Base-by-base conservation (phyloP, 306 rosid species). In the Medicago arabica region DNA sequence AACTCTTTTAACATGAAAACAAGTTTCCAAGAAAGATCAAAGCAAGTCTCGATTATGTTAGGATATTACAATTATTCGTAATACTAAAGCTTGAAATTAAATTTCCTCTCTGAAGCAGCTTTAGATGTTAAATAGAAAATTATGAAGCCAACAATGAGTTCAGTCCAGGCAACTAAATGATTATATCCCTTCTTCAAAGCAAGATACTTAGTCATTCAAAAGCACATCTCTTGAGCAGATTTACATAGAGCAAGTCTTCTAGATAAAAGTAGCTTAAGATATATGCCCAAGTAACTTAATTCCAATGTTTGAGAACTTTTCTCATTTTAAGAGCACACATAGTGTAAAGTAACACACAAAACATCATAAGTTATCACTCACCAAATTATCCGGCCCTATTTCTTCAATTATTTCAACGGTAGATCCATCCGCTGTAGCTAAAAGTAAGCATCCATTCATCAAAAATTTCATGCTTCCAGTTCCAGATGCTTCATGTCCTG, bases 401-500 rank as follows among this genome's bases (percentile, higher is more conserved):
- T 90, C 92, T 78, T 88, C 96, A 79, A 84, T 60, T 73, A 90
- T 90, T 85, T 90, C 96, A 19, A 86, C 77, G 0, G 90, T 90
- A 59, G 92, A 86, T 49, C 96, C 92, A 86, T 90, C 96, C 58
- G 75, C 87, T 19, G 96, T 90, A 58, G 88, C 96, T 78, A 90
- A 84, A 72, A 90, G 92, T 79, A 90, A 71, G 49, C 90, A 86
- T 25, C 96, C 96, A 69, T 90, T 90, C 96, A 90, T 90, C 68
- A 86, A 80, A 80, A 90, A 88, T 72, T 90, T 90, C 96, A 90
- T 90, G 87, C 87, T 84, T 43, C 91, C 89, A 21, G 96, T 90
- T 82, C 92, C 89, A 38, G 91, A 88, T 21, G 92, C 92, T 85
- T 86, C 96, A 67, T 84, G 85, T 78, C 96, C 91, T 76, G 92